A percentile compares a stretch with the other conserved stretches of the same genome.
Evolutionary conservation across 306 rosid genomes (phyloP).

Genomic region (Castanea mollissima): DNA sequence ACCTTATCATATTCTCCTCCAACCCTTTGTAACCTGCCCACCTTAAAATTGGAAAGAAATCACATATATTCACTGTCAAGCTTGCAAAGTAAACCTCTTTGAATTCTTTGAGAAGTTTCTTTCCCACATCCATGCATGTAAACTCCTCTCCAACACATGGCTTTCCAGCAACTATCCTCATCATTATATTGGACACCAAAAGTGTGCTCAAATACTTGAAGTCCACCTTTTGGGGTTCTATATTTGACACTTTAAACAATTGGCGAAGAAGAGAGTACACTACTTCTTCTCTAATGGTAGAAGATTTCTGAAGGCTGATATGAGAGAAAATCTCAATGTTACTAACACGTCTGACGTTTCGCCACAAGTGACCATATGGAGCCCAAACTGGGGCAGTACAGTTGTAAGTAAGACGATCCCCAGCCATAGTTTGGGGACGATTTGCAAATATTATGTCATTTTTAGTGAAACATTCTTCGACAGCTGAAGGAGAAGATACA

Average conservation of each 20-base stretch:
- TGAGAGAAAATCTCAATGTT: constrained; percentile 26
- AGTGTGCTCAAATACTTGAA: background rate
- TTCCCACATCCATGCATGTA: constrained; percentile 4
- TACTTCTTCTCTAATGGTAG: constrained; percentile 17
- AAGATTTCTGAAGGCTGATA: constrained; percentile 11
- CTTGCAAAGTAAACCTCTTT: background rate
- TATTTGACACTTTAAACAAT: constrained; percentile 4
- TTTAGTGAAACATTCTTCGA: constrained; percentile 34
- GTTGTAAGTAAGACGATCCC: constrained; percentile 31
- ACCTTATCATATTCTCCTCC: constrained; percentile 19
- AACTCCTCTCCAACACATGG: constrained; percentile 23
- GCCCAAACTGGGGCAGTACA: background rate
- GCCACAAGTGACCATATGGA: constrained; percentile 33
- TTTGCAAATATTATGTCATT: constrained; percentile 41
- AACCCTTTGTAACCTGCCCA: constrained; percentile 28
- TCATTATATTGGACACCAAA: constrained; percentile 28
- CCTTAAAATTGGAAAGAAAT: constrained; percentile 23
- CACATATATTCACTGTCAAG: constrained; percentile 12
- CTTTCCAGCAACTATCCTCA: constrained; percentile 31
- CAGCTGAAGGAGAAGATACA: constrained; percentile 38
- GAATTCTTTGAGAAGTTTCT: constrained; percentile 16
- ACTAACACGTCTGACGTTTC: constrained; percentile 21
- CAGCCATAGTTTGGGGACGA: constrained; percentile 31
- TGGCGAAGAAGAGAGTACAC: constrained; percentile 10
- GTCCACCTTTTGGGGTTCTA: background rate